Conservation (phyloP, 345 rosid genomes). For the Lepidium aucheri region DNA sequence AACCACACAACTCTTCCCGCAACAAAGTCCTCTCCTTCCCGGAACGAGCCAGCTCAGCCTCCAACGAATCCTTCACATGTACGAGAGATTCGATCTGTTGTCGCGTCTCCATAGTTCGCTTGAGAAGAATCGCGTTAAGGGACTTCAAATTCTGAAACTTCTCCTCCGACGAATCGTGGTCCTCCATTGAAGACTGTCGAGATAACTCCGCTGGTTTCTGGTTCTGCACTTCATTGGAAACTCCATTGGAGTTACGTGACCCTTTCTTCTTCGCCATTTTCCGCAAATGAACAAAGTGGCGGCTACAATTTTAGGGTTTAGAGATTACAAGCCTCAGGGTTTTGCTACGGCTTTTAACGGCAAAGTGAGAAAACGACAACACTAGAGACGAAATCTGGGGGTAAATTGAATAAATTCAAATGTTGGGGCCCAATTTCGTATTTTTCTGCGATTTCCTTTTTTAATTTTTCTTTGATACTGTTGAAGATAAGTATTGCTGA, state of each 20-base stretch:
- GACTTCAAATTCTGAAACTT: slow-evolving; percentile 50
- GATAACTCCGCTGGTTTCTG: slow-evolving; percentile 15
- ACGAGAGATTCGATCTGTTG: slow-evolving; percentile 50
- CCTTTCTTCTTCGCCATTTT: slow-evolving; percentile 30
- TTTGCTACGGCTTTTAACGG: slow-evolving; percentile 16
- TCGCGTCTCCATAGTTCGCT: slow-evolving; percentile 46
- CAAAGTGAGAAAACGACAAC: neutral
- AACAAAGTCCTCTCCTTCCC: slow-evolving; percentile 27
- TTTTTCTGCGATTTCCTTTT: neutral
- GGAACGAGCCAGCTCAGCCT: slow-evolving; percentile 35
- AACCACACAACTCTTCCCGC: slow-evolving; percentile 27
- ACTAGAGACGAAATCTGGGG: slow-evolving; percentile 5
- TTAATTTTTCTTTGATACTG: neutral
- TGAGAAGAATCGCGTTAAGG: slow-evolving; percentile 56
- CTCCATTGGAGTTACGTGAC: slow-evolving; percentile 13
- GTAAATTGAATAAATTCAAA: slow-evolving; percentile 9
- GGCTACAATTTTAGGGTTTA: slow-evolving; percentile 18
- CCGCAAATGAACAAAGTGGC: neutral
- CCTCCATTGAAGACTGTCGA: slow-evolving; percentile 30
- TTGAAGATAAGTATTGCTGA: too few relatives aligned
- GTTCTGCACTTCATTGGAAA: slow-evolving; percentile 1
- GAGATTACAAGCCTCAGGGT: neutral
- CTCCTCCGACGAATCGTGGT: slow-evolving; percentile 32
- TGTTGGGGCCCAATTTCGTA: slow-evolving; percentile 18
- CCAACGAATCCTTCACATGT: slow-evolving; percentile 39